Evolutionary conservation across 768 basidiomycete species (phyloP), one percentile per base, ranked within the genome.

Genomic region (Auricularia sp.): DNA sequence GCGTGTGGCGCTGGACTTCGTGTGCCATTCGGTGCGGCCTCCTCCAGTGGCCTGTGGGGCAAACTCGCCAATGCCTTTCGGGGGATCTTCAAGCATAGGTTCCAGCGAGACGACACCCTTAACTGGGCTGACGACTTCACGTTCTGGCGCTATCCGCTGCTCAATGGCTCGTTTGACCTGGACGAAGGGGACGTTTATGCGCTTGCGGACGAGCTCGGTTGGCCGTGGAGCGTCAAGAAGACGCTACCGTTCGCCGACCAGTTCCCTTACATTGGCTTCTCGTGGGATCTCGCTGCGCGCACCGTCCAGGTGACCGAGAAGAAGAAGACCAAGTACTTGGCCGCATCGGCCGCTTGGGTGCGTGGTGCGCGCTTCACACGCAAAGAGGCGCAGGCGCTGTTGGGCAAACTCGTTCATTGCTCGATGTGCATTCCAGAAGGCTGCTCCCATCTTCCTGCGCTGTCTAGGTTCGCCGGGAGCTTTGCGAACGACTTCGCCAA

Each of bases 111-210:
- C 12, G 68, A 65, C 2, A 65, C 18, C 3, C 21, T 54, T n/a
- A 79, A 78, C 64, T 79, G 78, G 77, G 77, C 78, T 0, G 76
- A 79, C 70, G 72, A 79, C 60, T 77, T 78, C 62, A 62, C 69
- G 18, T 65, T 69, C 61, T 76, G 3, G 71, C 73, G 2, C 3
- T 51, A 51, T 16, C 6, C 4, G n/a, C 47, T 39, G 5, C 5
- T 4, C 7, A 6, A 5, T 16, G 5, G 47, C 3, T 5, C 7
- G 14, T 21, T 6, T 16, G 47, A 16, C 18, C 3, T 14, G 7
- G 4, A 5, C 47, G 47, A 51, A 16, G 47, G 18, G 3, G 47
- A 51, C 47, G 18, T 51, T 16, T 51, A 51, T 16, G n/a, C 16
- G 47, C n/a, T 51, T 4, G 72, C 75, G 0, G 60, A 64, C 0